Evolutionary conservation across 495 filamentous ascomycete genomes (phyloP).

Genomic region (Penicillium simplicissimum): DNA sequence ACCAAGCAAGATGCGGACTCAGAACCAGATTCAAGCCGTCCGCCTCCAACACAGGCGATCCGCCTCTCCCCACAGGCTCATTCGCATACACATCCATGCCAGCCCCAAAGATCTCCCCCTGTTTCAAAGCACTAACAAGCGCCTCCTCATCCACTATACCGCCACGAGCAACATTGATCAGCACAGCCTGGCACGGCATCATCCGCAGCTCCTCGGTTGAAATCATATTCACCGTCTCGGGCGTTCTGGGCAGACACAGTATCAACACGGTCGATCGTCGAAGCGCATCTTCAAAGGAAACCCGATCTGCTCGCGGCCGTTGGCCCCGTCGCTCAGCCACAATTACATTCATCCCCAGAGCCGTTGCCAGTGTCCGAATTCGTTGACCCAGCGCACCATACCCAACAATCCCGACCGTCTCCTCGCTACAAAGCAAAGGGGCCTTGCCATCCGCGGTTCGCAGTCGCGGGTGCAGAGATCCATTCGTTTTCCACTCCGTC

Average conservation of each 20-base stretch:
- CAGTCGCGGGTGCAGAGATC: background rate
- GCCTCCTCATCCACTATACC: slow-evolving; percentile 56
- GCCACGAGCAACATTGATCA: slow-evolving; percentile 59
- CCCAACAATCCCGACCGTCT: background rate
- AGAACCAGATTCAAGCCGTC: background rate
- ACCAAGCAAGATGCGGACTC: background rate
- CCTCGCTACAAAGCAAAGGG: background rate
- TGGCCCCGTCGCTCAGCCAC: background rate
- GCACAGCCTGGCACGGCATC: slow-evolving; percentile 49
- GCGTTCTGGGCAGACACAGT: background rate
- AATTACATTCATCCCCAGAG: background rate
- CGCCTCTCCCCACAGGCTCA: background rate
- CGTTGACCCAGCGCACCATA: background rate
- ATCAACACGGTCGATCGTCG: background rate
- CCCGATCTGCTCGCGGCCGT: background rate
- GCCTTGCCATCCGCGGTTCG: background rate
- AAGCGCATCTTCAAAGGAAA: background rate
- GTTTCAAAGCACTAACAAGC: background rate
- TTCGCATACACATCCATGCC: background rate
- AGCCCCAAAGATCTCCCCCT: background rate
- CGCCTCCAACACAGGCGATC: background rate
- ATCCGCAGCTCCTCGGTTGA: slow-evolving; percentile 45
- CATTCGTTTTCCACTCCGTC: background rate
- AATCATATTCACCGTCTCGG: slow-evolving; percentile 48
- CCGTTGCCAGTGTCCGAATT: background rate